Conservation (phyloP, 2,329 filamentous ascomycete species). For the Aphanoascus verrucosus region DNA sequence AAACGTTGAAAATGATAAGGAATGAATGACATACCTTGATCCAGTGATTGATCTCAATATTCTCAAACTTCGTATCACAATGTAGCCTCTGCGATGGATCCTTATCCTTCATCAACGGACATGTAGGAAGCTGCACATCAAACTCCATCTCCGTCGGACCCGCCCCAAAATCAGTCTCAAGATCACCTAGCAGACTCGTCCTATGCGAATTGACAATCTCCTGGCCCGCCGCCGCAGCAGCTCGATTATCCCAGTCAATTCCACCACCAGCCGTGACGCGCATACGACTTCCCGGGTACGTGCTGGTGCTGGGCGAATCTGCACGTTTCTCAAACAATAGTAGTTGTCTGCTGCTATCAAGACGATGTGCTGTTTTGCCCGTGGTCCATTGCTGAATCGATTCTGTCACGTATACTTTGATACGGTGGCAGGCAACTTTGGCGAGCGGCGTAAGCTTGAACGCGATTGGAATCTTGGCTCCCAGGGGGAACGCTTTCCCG, state of each 20-base stretch:
- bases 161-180: constrained; percentile 65
- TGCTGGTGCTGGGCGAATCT: constrained; percentile 61
- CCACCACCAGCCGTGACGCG: constrained; percentile 71
- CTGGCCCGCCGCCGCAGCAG: constrained; percentile 46
- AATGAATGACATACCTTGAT: constrained; percentile 59
- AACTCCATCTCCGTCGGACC: constrained; percentile 91
- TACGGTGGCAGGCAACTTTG: constrained; percentile 84
- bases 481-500: constrained; percentile 86
- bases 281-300: constrained; percentile 65
- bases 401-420: constrained; percentile 85
- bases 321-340: constrained; percentile 80
- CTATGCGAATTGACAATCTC: constrained; percentile 44
- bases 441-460: constrained; percentile 88
- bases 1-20: background rate
- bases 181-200: constrained; percentile 67
- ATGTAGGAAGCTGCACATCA: constrained; percentile 83
- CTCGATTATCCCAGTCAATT: constrained; percentile 53
- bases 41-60: constrained; percentile 91
- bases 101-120: constrained; percentile 66
- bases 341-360: constrained; percentile 75
- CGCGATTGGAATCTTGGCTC: constrained; percentile 77
- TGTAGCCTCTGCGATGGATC: constrained; percentile 58
- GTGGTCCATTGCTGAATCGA: constrained; percentile 84
- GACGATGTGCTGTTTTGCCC: constrained; percentile 71
- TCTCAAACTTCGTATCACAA: constrained; percentile 86